Evolutionary conservation across 176 grass and related monocot species (phyloP), one percentile per base, ranked within the genome.

Genomic region (Pontederia paniculata): DNA sequence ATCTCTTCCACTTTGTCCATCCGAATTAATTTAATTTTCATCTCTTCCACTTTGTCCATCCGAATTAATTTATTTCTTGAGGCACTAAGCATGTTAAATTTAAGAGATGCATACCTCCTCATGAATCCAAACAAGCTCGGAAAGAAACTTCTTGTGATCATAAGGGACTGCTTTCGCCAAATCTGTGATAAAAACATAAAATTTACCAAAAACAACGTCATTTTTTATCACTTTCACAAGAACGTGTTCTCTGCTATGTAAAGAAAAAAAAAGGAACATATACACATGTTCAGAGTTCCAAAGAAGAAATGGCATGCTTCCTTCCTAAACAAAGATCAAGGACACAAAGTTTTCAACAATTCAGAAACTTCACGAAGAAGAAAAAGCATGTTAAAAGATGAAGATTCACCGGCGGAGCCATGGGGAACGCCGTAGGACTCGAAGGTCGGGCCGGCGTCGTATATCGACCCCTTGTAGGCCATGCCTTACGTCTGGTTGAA

Each of bases 391-490:
- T 12, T 48, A 66, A 50, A 53, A 54, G 11, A 28, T 9, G 25
- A 15, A 11, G 11, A 51, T 71, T 76, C 60, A 88, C 86, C 86
- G 21, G 86, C 62, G 13, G 80, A 88, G 75, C 85, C 93, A 81
- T 97, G 77, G 41, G 72, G 68, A 41, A 97, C 69, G 45, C 86
- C 77, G 50, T 97, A 97, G 10, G 93, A 90, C 50, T 97, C 79
- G 28, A 97, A 97, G 21, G 86, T 88, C 19, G 86, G 86, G 52
- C 70, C 82, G 4, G 83, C 68, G 50, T 90, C 86, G 44, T 97
- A 90, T 52, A 97, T 78, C 46, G 93, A 97, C 17, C 93, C 93
- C 77, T 58, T 78, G 55, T 74, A 84, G 50, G 71, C 49, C 48
- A 81, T 80, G 44, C 74, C 74, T 58, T 89, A 89, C 54, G 78